Evolutionary conservation across 2,329 filamentous ascomycete species (phyloP).

Genomic region (Fusarium virguliforme): DNA sequence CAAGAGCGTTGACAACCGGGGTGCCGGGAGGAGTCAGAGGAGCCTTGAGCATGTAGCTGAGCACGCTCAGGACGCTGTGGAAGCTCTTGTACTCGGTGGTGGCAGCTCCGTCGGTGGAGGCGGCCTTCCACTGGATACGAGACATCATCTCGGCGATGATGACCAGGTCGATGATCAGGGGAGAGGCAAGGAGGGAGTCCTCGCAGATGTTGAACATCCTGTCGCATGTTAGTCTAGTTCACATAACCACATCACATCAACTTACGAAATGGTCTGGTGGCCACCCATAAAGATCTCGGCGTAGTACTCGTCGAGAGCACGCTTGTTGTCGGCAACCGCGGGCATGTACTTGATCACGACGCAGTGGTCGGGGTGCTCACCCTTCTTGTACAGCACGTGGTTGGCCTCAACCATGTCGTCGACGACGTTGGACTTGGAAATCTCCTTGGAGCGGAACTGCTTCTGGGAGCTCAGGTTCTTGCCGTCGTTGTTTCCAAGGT

Average conservation of each 20-base stretch:
- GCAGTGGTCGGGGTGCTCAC: slow-evolving; percentile 97
- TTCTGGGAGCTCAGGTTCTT: slow-evolving; percentile 98
- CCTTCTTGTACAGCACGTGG: slow-evolving; percentile 87
- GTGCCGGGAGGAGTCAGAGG: slow-evolving; percentile 95
- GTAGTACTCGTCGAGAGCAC: slow-evolving; percentile 98
- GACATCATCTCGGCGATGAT: slow-evolving; percentile 98
- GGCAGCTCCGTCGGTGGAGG: slow-evolving; percentile 65
- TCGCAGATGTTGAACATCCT: slow-evolving; percentile 99
- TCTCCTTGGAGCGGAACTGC: slow-evolving; percentile 99
- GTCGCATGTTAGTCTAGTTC: slow-evolving; percentile 42
- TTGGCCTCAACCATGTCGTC: slow-evolving; percentile 99
- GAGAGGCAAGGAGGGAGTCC: slow-evolving; percentile 95
- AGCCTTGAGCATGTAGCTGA: slow-evolving; percentile 99
- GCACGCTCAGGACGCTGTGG: slow-evolving; percentile 95
- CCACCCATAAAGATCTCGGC: slow-evolving; percentile 99
- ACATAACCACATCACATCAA: slow-evolving; percentile 25
- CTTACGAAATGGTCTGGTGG: slow-evolving; percentile 93
- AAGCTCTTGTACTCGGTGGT: slow-evolving; percentile 88
- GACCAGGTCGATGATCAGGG: slow-evolving; percentile 96
- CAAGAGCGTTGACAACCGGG: slow-evolving; percentile 94
- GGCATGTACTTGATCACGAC: slow-evolving; percentile 99
- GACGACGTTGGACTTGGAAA: slow-evolving; percentile 98
- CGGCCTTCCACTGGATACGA: slow-evolving; percentile 90
- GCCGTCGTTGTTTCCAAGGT: slow-evolving; percentile 99
- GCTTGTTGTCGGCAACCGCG: slow-evolving; percentile 98